phyloP scores from a whole-genome alignment of 1,284 basidiomycete genomes.

The Caloboletus firmus region DNA sequence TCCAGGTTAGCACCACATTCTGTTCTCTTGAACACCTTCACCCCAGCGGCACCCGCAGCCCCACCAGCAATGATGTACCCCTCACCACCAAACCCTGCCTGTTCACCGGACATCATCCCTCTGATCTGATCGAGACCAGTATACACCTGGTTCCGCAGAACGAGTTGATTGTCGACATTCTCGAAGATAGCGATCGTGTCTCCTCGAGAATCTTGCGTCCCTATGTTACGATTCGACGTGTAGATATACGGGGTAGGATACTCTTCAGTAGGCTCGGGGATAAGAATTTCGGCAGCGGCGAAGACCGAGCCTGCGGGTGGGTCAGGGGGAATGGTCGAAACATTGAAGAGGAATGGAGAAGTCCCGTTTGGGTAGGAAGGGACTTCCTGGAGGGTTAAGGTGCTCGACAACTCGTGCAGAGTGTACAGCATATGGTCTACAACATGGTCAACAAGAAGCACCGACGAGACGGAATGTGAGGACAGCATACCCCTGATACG shows the following conservation, averaged over 20 bases:
- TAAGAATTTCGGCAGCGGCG: slow-evolving; percentile 60
- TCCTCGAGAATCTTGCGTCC: slow-evolving; percentile 48
- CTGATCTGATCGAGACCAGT: slow-evolving; percentile 65
- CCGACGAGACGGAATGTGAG: not conserved
- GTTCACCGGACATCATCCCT: slow-evolving; percentile 58
- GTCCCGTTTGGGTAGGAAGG: slow-evolving; percentile 50
- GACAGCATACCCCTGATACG: slow-evolving; percentile 14
- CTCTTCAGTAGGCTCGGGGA: slow-evolving; percentile 46
- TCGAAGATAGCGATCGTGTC: slow-evolving; percentile 66
- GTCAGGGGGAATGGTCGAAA: slow-evolving; percentile 56
- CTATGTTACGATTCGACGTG: slow-evolving; percentile 66
- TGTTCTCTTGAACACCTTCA: slow-evolving; percentile 53
- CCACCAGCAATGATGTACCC: slow-evolving; percentile 60
- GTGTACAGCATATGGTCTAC: slow-evolving; percentile 58
- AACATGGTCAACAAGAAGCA: not conserved
- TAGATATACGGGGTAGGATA: slow-evolving; percentile 62
- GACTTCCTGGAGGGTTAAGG: slow-evolving; percentile 60
- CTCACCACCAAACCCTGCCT: slow-evolving; percentile 43
- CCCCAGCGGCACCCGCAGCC: slow-evolving; percentile 51
- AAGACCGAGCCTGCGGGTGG: slow-evolving; percentile 49
- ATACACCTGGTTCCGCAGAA: slow-evolving; percentile 53
- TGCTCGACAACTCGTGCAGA: slow-evolving; percentile 64
- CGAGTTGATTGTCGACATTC: slow-evolving; percentile 43
- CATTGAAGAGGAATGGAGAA: slow-evolving; percentile 48
- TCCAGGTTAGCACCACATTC: slow-evolving; percentile 53